Evolutionary conservation across 2,329 filamentous ascomycete genomes (phyloP).

Genomic region (Huntiella bhutanensis): DNA sequence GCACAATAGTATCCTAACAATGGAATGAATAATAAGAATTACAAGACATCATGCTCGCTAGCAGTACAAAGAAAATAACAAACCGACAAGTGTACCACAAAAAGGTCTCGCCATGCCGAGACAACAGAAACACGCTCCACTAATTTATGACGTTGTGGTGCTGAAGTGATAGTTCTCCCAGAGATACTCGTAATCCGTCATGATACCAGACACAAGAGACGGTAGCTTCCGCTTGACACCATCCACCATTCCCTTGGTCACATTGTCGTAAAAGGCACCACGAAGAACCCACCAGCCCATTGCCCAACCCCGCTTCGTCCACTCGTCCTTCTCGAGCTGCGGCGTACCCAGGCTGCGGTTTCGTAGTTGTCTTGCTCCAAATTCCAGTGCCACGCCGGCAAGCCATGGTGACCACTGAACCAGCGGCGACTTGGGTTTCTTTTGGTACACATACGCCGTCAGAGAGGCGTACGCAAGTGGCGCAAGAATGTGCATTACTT

Average conservation of each 20-base stretch:
- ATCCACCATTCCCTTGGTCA: constrained; percentile 57
- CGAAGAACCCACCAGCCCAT: constrained; percentile 94
- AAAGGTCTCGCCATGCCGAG: background rate
- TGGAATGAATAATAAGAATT: too few species aligned
- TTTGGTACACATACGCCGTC: constrained; percentile 24
- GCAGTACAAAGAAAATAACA: too few species aligned
- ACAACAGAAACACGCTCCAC: background rate
- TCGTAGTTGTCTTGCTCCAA: constrained; percentile 66
- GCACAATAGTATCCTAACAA: too few species aligned
- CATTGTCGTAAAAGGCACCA: constrained; percentile 88
- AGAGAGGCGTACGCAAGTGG: constrained; percentile 74
- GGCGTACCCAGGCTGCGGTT: constrained; percentile 64
- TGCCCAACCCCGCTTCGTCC: constrained; percentile 71
- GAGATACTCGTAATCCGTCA: constrained; percentile 93
- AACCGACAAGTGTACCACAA: background rate
- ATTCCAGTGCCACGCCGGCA: constrained; percentile 67
- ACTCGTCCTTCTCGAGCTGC: constrained; percentile 73
- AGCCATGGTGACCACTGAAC: constrained; percentile 86
- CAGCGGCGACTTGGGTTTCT: constrained; percentile 21
- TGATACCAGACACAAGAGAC: constrained; percentile 61
- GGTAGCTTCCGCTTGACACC: constrained; percentile 61
- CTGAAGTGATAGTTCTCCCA: constrained; percentile 97
- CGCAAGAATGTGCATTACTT: constrained; percentile 78
- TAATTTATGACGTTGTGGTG: constrained; percentile 25
- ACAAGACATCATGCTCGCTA: too few species aligned